phyloP scores from a whole-genome alignment of 1,284 basidiomycete genomes.

The Heterobasidion irregulare region DNA sequence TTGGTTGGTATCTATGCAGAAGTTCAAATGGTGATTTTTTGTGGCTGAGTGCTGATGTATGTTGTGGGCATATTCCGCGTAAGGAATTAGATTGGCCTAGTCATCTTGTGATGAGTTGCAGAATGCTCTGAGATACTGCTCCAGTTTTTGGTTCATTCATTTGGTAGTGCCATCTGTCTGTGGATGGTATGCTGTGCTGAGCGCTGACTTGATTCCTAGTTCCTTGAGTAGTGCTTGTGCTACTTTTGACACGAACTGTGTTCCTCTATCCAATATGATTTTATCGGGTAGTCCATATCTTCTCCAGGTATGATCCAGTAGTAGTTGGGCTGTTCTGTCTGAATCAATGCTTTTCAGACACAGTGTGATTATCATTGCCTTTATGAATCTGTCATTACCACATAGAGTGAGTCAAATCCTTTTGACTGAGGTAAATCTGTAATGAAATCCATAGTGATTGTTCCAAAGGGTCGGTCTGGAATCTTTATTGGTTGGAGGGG shows the following conservation, averaged over 20 bases:
- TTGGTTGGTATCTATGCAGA: neutral
- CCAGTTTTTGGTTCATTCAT: slow-evolving; percentile 6
- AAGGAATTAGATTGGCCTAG: slow-evolving; percentile 1
- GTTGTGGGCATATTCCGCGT: slow-evolving; percentile 4
- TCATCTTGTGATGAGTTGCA: slow-evolving; percentile 1
- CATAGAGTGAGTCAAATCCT: too few relatives aligned
- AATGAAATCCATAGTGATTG: too few relatives aligned
- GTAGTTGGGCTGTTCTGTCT: too few relatives aligned
- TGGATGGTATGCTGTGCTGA: neutral
- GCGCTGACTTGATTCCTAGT: neutral
- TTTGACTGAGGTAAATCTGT: too few relatives aligned
- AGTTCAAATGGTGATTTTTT: slow-evolving; percentile 6
- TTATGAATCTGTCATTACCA: too few relatives aligned
- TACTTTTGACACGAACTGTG: neutral
- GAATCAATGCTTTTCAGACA: too few relatives aligned
- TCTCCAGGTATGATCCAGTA: too few relatives aligned
- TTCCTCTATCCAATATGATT: too few relatives aligned
- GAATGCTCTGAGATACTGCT: slow-evolving; percentile 7
- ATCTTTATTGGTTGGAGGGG: too few relatives aligned
- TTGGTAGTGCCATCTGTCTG: slow-evolving; percentile 2
- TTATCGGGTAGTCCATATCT: too few relatives aligned
- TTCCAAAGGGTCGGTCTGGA: too few relatives aligned
- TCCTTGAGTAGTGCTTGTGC: neutral
- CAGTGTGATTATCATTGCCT: too few relatives aligned
- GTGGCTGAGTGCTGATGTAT: neutral